These are phyloP conservation scores for Phytophthora pinifolia DNA, from an alignment of 352 stramenopile genomes.

Conservation along the genomic window DNA sequence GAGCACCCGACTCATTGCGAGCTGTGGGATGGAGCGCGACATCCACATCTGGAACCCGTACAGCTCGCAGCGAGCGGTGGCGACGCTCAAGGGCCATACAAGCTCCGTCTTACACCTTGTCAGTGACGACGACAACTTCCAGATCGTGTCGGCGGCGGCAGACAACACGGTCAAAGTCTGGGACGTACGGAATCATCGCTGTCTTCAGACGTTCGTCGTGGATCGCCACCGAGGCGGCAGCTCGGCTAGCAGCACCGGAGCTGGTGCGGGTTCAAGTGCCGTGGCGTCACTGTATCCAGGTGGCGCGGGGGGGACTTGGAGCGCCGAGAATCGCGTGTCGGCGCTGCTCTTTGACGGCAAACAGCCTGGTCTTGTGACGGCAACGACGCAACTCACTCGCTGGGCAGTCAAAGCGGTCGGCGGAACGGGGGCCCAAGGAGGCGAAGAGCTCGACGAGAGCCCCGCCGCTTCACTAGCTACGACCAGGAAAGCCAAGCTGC, in stretches of 20 bases:
- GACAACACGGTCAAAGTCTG: conserved; percentile 88
- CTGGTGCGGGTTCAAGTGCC: conserved; percentile 5
- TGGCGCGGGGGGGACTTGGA: conserved; percentile 26
- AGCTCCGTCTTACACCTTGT: conserved; percentile 75
- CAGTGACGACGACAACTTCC: conserved; percentile 83
- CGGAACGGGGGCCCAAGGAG: conserved; percentile 40
- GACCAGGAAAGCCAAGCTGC: conserved; percentile 13
- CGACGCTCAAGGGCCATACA: conserved; percentile 69
- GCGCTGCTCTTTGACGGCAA: conserved; percentile 69
- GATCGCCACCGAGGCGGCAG: conserved; percentile 28
- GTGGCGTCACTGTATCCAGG: conserved; percentile 35
- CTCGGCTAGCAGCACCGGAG: neutral
- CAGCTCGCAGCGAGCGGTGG: conserved; percentile 77
- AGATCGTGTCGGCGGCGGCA: conserved; percentile 76
- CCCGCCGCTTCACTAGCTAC: conserved; percentile 1
- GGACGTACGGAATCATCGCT: conserved; percentile 82
- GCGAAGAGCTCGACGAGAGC: conserved; percentile 40
- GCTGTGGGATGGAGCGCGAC: conserved; percentile 82
- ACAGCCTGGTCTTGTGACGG: conserved; percentile 62
- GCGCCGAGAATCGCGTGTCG: conserved; percentile 64
- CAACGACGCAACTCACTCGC: conserved; percentile 64
- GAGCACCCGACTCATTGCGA: conserved; percentile 74
- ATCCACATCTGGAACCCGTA: conserved; percentile 92
- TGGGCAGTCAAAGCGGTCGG: conserved; percentile 61
- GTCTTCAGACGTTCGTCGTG: conserved; percentile 77